Evolutionary conservation across 805 yeast genomes (phyloP), one percentile per base, ranked within the genome.

Genomic region (Candida nanaspora): DNA sequence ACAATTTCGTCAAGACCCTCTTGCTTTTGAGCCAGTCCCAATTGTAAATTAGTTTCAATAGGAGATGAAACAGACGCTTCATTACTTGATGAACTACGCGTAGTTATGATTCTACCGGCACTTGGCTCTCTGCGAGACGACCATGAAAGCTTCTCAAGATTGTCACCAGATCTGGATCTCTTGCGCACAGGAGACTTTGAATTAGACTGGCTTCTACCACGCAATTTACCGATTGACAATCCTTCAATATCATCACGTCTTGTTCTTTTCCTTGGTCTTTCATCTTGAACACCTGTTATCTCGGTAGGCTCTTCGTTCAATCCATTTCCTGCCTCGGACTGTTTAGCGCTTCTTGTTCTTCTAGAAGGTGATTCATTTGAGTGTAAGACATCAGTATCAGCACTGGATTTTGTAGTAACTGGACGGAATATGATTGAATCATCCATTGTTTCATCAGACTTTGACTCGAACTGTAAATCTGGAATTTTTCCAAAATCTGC

Each of bases 111-210:
- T 22, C 40, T 29, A 18, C 33, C 39, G 13, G 19, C 6, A 25
- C 22, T 21, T 6, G 28, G n/a, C 8, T 37, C 35, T 4, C 30
- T 15, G 4, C 27, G 22, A 4, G 22, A 7, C 3, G 33, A 23
- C 40, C 40, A 37, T n/a, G 35, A 11, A 8, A 37, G 18, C 18
- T 37, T 37, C 21, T 37, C 40, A 3, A 37, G 28, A 22, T 25
- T 18, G 21, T 37, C 35, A 6, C 27, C 23, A 13, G 35, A 29
- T 11, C 27, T 21, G 7, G 26, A 21, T 21, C 40, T 20, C 34
- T 38, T 13, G 18, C 35, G 30, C 18, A 33, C 31, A 33, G 40
- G 26, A 10, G 37, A 20, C 13, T 22, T 20, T 34, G 35, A 32
- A 33, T 37, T 35, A 19, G 41, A 2, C 20, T 19, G 36, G n/a